Base-by-base conservation (phyloP, 345 rosid species). In the Bruguiera gymnorhiza region DNA sequence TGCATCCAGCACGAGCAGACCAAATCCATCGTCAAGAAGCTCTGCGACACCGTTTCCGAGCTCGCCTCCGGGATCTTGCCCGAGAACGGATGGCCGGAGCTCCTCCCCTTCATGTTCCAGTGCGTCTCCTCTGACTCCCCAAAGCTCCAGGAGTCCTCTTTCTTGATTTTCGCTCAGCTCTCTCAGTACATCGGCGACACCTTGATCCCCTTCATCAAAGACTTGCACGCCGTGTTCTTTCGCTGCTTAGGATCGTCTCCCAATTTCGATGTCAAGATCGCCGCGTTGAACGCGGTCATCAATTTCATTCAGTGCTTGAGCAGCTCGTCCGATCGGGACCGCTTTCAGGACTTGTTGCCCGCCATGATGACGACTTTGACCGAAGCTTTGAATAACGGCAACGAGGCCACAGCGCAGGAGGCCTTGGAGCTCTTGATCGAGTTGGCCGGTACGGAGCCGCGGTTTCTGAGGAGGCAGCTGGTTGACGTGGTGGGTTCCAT, bases 311-410 rank as follows among this genome's bases (percentile, higher is more conserved):
- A 90, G 83, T 90, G 92, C 64, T 66, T 90, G 51, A 74, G 83
- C 0, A 86, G 70, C 64, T 82, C 91, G 0, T 67, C 88, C 6
- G 99, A 95, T 36, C 71, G 97, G 10, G 99, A 95, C 61, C 80
- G 93, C 75, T 95, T 95, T 70, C 99, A 95, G 75, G 98, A 95
- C 73, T 78, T 95, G 74, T 60, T 92, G 60, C 99, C 99, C 2
- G 92, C 89, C 27, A 95, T 95, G 97, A 87, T 95, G 86, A 75
- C 77, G 75, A 92, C 99, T 37, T 83, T 92, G 88, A 90, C 94
- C 4, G 94, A 90, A 78, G 87, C 99, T 0, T 76, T 95, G 57
- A 95, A 92, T 75, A 80, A 83, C 5, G 94, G 91, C 7, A 87
- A 88, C 5, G 99, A 95, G 80, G 92, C 89, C 0, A 90, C 97